Base-by-base conservation (phyloP, 2,329 filamentous ascomycete species). In the Botrytis elliptica region DNA sequence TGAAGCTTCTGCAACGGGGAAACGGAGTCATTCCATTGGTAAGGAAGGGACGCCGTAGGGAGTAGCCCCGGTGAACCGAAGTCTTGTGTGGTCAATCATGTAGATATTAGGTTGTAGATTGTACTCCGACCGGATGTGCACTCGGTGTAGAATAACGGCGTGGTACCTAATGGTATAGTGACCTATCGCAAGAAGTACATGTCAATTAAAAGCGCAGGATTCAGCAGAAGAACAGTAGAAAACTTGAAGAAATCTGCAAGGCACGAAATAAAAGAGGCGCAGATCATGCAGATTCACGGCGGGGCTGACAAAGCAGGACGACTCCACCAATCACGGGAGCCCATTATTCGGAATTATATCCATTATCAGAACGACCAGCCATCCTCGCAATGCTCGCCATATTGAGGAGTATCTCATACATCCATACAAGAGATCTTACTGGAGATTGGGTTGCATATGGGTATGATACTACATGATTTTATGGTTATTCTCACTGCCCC, bases 311-410 rank as follows among this genome's bases (percentile, higher is more conserved):
- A 38, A 52, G 64, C 64, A 38, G 25, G 9, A 20, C 7, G 33
- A n/a, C 3, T 55, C 36, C 14, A 22, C 65, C 65, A 55, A 68
- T 55, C 65, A 67, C 9, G 22, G 6, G 20, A 40, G 14, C 16
- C 38, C 20, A 7, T 42, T 16, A 12, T 55, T 40, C 46, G 46
- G 46, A 68, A 10, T 0, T 6, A 55, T 67, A 20, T 29, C 64
- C 65, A 67, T 40, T 67, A 55, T 67, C 33, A 67, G 65, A 67
- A 67, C 33, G 44, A 38, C 22, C 16, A 22, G 4, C n/a, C 42
- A 33, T 46, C 9, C 42, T 55, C 60, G 3, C 40, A 20, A 33
- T 65, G 1, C 42, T 55, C 25, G 5, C 40, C n/a, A 44, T 65
- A 1, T 33, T 55, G 36, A n/a, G n/a, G 25, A 60, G 10, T 14